phyloP scores from a whole-genome alignment of 495 filamentous ascomycete genomes.

The Podospora appendiculata region DNA sequence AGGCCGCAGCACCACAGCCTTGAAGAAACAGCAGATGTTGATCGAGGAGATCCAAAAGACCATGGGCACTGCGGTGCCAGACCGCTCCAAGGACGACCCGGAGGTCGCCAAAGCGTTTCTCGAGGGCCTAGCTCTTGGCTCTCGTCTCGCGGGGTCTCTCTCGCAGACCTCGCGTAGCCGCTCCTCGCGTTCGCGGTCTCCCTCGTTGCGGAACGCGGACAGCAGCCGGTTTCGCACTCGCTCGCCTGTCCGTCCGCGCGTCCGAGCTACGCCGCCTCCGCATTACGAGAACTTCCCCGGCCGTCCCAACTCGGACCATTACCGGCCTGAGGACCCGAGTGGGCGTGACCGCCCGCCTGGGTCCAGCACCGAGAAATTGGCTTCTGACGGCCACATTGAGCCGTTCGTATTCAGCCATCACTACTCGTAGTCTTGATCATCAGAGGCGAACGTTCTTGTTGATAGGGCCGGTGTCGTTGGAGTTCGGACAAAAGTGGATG shows the following conservation, averaged over 20 bases:
- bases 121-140: constrained; percentile 21
- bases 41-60: constrained; percentile 1
- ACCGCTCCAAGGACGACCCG: background rate
- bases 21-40: background rate
- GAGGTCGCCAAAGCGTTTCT: constrained; percentile 20
- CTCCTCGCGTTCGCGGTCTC: background rate
- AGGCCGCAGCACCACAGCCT: background rate
- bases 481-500: too few species aligned
- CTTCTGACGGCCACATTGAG: background rate
- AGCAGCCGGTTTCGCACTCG: constrained; percentile 5
- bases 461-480: too few species aligned
- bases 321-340: background rate
- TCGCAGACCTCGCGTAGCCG: background rate
- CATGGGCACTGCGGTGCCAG: constrained; percentile 4
- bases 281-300: background rate
- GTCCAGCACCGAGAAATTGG: background rate
- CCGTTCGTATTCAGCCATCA: too few species aligned
- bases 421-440: too few species aligned
- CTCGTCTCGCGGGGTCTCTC: background rate
- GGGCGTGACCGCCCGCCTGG: background rate
- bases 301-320: constrained; percentile 2
- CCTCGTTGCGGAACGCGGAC: background rate
- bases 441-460: too few species aligned
- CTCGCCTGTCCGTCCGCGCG: constrained; percentile 6
- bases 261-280: constrained; percentile 1